phyloP scores from a whole-genome alignment of 2,329 filamentous ascomycete species.

The Sporothrix curviconia region DNA sequence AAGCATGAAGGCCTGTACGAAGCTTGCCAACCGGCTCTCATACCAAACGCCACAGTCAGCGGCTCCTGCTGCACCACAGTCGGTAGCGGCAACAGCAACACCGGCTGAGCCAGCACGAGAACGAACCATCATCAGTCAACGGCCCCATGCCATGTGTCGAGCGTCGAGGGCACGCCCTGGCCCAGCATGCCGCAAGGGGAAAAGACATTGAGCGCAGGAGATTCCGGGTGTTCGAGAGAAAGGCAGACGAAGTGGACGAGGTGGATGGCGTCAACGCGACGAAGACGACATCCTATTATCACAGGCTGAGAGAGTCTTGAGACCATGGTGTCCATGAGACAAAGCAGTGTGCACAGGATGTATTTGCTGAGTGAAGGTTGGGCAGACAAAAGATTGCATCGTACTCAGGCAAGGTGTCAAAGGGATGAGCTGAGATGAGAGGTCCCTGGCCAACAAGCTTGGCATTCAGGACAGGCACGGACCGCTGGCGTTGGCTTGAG shows the following conservation, averaged over 20 bases:
- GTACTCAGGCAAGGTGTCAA: too few relatives aligned
- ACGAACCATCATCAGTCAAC: neutral
- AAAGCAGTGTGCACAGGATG: too few relatives aligned
- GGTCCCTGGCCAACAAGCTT: too few relatives aligned
- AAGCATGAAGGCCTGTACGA: neutral
- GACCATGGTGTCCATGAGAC: too few relatives aligned
- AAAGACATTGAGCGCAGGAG: too few relatives aligned
- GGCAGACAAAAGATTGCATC: too few relatives aligned
- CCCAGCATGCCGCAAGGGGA: too few relatives aligned
- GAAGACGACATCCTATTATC: neutral
- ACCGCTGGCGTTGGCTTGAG: too few relatives aligned
- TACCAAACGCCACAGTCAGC: neutral
- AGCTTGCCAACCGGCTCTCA: neutral
- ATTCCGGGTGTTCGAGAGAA: neutral
- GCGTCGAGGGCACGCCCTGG: constrained; percentile 33
- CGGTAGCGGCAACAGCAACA: neutral
- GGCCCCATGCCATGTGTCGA: constrained; percentile 44
- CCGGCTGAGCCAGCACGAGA: neutral
- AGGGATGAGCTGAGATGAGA: too few relatives aligned
- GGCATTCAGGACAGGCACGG: too few relatives aligned
- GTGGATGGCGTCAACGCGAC: neutral
- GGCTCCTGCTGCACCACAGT: neutral
- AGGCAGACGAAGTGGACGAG: neutral
- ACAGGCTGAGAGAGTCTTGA: too few relatives aligned
- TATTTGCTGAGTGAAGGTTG: too few relatives aligned